Evolutionary conservation across 148 eudicot genomes (phyloP), one percentile per base, ranked within the genome.

Genomic region (Oxyria digyna): DNA sequence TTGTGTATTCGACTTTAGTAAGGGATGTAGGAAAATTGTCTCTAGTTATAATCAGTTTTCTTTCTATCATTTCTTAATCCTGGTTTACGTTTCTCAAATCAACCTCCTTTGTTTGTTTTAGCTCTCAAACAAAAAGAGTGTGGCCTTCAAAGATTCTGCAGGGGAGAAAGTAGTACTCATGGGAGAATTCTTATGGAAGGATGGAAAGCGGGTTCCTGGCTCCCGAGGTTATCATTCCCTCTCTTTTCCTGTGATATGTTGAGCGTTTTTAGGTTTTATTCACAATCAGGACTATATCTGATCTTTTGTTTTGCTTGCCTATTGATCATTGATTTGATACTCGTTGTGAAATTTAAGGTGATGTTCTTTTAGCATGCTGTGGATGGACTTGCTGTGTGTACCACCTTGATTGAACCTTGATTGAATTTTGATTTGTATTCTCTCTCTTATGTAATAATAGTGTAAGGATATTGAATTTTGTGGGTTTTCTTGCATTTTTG

Each of bases 71-170:
- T 46, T 26, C 4, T 68, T 48, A 23, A 3, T 67, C 18, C 52
- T 67, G 13, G 41, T n/a, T 67, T 0, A 67, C 48, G 5, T 29
- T 1, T 3, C 48, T 15, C 27, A 11, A 0, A 27, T 12, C 0
- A 9, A 59, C 38, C 29, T 68, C 49, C 26, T 46, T 62, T 7
- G 48, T 67, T 32, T 37, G 42, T 18, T 86, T 73, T 71, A 89
- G 89, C 83, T 89, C 68, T 81, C 91, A 66, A 75, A 84, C 38
- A 83, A 68, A 73, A 82, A 82, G 74, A 72, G 80, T 14, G 84
- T 85, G 43, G 78, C 86, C 7, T 73, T 87, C 38, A 62, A 79
- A 52, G 76, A 75, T 59, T 69, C 73, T 0, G 75, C 63, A 59
- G 84, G 80, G 69, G 74, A 69, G 72, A 59, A 71, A 11, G 62